Evolutionary conservation across 768 basidiomycete genomes (phyloP), one percentile per base, ranked within the genome.

Genomic region (Tulasnella sp.): DNA sequence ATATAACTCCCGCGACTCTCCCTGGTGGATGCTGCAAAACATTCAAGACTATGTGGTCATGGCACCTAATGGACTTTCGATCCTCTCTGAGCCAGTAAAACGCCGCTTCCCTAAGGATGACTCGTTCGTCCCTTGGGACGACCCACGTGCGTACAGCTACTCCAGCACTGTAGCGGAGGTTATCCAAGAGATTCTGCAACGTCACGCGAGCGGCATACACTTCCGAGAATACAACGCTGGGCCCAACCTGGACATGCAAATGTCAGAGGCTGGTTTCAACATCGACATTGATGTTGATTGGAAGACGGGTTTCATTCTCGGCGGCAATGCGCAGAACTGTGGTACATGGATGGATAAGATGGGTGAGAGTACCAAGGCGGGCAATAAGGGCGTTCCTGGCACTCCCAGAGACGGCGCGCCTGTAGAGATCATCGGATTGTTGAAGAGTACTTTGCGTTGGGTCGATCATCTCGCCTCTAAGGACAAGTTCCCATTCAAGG

Each of bases 331-430:
- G 57, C 71, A 78, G 66, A 94, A 94, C 65, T 93, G 92, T 68
- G 92, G 92, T 10, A 93, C 92, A 1, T 94, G 92, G 92, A 92
- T 92, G 92, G 92, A 94, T 74, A 94, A 94, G 78, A 93, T 93
- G 91, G 96, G 96, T 45, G 92, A 94, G 68, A 92, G 88, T 2
- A 75, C 74, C 60, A 88, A 82, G 65, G 94, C 96, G 3, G 90
- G 92, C 1, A 97, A 86, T 54, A 96, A 93, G 71, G 96, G 96
- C 27, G 71, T 86, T 29, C 96, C 96, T n/a, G 96, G 91, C 9
- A 94, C 93, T 0, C 93, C 96, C 0, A 77, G 96, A 64, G 93
- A 98, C 67, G 96, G 96, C 8, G 88, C 94, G 0, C 93, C 96
- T 0, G 76, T 99, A 41, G 96, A 99, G 72, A 97, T 98, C 63